These are phyloP conservation scores for Cryptococcus hybrid DNA, from an alignment of 1,284 basidiomycete species.

Conservation along the genomic window DNA sequence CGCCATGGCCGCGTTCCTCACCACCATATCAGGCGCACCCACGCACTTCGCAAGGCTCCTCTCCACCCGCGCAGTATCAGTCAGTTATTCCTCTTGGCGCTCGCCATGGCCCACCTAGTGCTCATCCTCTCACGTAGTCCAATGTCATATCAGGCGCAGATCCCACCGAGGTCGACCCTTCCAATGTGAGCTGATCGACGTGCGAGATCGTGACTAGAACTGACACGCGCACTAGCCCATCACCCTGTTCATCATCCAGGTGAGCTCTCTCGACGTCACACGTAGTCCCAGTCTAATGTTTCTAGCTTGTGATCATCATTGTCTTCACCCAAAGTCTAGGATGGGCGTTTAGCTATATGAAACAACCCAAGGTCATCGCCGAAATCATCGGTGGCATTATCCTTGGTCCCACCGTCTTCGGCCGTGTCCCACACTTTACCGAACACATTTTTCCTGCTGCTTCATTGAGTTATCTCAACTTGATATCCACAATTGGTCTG, in stretches of 20 bases:
- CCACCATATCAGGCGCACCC: neutral
- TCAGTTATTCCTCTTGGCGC: neutral
- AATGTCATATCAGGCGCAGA: constrained; percentile 59
- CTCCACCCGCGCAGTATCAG: neutral
- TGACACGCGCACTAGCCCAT: constrained; percentile 58
- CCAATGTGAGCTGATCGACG: constrained; percentile 50
- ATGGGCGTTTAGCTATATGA: constrained; percentile 62
- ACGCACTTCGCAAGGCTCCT: neutral
- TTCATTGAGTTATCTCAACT: constrained; percentile 74
- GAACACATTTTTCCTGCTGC: constrained; percentile 71
- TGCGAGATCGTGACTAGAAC: neutral
- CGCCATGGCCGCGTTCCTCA: neutral
- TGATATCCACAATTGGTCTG: constrained; percentile 90
- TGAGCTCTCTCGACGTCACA: neutral
- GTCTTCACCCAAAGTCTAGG: constrained; percentile 69
- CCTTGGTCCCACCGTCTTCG: constrained; percentile 65
- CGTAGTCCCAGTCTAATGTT: neutral
- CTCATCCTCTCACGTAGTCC: constrained; percentile 13
- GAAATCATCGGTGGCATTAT: constrained; percentile 83
- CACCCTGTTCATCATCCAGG: constrained; percentile 78
- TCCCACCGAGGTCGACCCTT: constrained; percentile 60
- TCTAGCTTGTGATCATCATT: constrained; percentile 61
- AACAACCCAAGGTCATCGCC: constrained; percentile 82
- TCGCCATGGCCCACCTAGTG: neutral
- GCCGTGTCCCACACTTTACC: constrained; percentile 78